These are phyloP conservation scores for Calonectria henricotiae DNA, from an alignment of 2,329 filamentous ascomycete genomes.

Conservation along the genomic window DNA sequence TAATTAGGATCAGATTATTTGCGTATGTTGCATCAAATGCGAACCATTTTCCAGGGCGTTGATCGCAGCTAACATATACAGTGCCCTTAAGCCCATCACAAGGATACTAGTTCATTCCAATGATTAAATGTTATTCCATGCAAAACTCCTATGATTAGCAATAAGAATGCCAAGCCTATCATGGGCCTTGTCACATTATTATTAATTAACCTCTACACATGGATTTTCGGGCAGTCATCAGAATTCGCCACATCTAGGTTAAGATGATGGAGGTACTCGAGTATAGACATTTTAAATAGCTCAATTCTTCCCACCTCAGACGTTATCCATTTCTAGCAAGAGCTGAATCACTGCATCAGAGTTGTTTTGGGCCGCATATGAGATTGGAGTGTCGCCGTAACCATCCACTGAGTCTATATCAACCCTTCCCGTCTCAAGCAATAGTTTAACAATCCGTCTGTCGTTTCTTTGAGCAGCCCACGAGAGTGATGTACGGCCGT, in stretches of 20 bases:
- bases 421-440: conserved; percentile 10
- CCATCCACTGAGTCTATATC: conserved; percentile 6
- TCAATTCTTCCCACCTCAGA: background rate
- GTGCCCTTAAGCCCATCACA: background rate
- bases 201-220: no score
- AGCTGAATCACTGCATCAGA: background rate
- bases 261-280: no score
- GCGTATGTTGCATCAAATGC: background rate
- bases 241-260: no score
- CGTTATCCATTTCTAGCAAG: background rate
- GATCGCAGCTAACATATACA: background rate
- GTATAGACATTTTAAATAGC: background rate
- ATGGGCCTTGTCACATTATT: no score
- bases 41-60: no score
- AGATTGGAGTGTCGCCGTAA: background rate
- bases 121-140: no score
- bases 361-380: background rate
- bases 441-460: background rate
- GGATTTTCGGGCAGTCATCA: no score
- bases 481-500: background rate
- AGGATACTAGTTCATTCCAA: no score
- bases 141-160: no score
- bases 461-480: background rate
- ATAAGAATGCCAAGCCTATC: no score
- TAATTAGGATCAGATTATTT: background rate